These are phyloP conservation scores for Pulveroboletus frians DNA, from an alignment of 768 basidiomycete species.

Conservation along the genomic window DNA sequence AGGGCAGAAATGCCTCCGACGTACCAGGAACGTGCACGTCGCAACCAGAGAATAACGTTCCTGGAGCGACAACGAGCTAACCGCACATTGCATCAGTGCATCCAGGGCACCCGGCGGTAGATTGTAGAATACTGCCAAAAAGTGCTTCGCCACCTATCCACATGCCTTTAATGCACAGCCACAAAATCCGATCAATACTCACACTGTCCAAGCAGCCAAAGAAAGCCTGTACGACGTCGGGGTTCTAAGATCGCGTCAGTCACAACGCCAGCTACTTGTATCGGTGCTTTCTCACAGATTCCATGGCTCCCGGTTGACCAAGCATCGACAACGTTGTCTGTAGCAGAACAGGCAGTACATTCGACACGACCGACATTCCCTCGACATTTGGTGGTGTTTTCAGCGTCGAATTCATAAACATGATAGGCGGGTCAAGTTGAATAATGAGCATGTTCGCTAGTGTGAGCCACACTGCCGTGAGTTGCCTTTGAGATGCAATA, in stretches of 20 bases:
- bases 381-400: conserved; percentile 51
- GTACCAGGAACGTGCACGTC: conserved; percentile 76
- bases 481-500: conserved; percentile 59
- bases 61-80: conserved; percentile 62
- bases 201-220: conserved; percentile 80
- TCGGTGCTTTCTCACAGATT: conserved; percentile 45
- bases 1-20: conserved; percentile 22
- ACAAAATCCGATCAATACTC: conserved; percentile 18
- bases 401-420: conserved; percentile 36
- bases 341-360: conserved; percentile 53
- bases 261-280: background rate
- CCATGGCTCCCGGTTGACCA: conserved; percentile 59
- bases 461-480: conserved; percentile 81
- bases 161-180: background rate
- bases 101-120: conserved; percentile 61
- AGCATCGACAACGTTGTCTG: conserved; percentile 52
- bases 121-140: conserved; percentile 54
- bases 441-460: conserved; percentile 75
- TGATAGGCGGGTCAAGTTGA: conserved; percentile 72
- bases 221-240: conserved; percentile 87
- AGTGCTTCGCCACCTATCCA: conserved; percentile 48
- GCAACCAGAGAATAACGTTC: conserved; percentile 83
- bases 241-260: conserved; percentile 53
- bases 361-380: conserved; percentile 51
- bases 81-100: conserved; percentile 64